phyloP scores from a whole-genome alignment of 139 green algal species.

The Haematococcus lacustris region DNA sequence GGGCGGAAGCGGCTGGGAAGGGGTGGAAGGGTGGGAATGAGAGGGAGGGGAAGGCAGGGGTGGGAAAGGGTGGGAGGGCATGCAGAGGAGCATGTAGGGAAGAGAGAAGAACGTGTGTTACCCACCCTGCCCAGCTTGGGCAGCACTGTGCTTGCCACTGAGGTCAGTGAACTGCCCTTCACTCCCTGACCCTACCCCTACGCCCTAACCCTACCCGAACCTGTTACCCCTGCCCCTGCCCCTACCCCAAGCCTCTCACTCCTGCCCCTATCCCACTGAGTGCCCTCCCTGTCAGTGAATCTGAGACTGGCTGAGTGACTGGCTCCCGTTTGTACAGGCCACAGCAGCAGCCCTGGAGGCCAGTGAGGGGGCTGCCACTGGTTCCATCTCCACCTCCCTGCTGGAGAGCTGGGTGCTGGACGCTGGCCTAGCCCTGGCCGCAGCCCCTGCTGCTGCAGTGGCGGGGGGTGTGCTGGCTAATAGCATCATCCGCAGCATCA shows the following conservation, averaged over 20 bases:
- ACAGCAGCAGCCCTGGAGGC: not conserved
- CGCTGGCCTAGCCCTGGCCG: not conserved
- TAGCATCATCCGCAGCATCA: constrained; percentile 77
- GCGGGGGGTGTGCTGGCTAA: constrained; percentile 81
- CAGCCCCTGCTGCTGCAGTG: constrained; percentile 55
- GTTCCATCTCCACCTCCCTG: not conserved
- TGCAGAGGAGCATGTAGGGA: too few species aligned
- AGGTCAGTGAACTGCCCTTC: not conserved
- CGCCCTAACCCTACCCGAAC: not conserved
- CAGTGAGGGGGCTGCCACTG: not conserved
- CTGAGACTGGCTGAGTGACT: too few species aligned
- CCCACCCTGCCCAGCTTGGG: not conserved
- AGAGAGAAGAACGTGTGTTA: too few species aligned
- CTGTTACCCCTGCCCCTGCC: not conserved
- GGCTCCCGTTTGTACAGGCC: not conserved
- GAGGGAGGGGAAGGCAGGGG: too few species aligned
- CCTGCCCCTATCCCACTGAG: too few species aligned
- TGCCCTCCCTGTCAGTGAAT: too few species aligned
- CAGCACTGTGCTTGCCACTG: not conserved
- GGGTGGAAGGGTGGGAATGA: too few species aligned
- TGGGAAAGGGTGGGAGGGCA: too few species aligned
- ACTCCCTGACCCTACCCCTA: too few species aligned
- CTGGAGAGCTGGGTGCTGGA: not conserved
- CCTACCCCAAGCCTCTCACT: not conserved
- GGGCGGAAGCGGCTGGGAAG: too few species aligned